These are phyloP conservation scores for Blastocystis hominis DNA, from an alignment of 352 stramenopile species.

Conservation along the genomic window DNA sequence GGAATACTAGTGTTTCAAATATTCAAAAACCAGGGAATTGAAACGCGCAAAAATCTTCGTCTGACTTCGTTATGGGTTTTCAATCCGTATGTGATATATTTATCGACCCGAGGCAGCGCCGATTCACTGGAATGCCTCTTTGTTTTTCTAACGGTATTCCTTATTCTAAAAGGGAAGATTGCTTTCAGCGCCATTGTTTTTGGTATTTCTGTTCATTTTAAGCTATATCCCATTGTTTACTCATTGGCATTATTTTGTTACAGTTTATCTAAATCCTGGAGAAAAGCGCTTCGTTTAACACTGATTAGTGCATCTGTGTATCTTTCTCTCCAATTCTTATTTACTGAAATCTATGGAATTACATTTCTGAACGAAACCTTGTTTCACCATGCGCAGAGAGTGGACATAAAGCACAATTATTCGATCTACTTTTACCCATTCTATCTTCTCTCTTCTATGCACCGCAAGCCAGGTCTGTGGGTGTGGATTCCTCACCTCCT, in stretches of 20 bases:
- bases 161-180: neutral
- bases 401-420: conserved; percentile 2
- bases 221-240: neutral
- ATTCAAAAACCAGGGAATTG: neutral
- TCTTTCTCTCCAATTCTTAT: neutral
- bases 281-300: neutral
- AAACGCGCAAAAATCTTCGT: neutral
- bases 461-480: too few relatives aligned
- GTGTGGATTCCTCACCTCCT: neutral
- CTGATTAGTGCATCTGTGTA: neutral
- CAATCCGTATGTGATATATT: neutral
- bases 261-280: neutral
- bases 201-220: conserved; percentile 15
- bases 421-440: conserved; percentile 4
- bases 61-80: conserved; percentile 10
- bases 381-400: neutral
- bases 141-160: neutral
- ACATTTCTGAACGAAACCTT: neutral
- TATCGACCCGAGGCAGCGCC: neutral
- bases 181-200: neutral
- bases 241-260: neutral
- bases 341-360: neutral
- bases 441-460: neutral
- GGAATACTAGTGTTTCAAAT: neutral
- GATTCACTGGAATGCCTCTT: neutral